Conservation (phyloP, 371 early-diverging fungal species). For the Haplosporangium sp. region DNA sequence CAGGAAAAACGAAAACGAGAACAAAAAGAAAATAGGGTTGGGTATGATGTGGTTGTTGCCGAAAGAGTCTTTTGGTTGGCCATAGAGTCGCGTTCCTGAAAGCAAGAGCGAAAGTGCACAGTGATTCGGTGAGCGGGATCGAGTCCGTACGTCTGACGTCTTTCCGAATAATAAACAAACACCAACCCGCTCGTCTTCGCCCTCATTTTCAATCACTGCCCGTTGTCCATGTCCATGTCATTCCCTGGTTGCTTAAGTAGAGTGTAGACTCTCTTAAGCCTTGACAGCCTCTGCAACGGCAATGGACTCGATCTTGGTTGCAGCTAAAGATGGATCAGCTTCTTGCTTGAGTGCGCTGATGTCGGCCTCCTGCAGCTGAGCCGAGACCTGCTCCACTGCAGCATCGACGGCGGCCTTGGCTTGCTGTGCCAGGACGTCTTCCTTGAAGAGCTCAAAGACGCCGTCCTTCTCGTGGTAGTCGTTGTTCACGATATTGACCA, state of each 20-base stretch:
- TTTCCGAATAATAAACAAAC: background rate
- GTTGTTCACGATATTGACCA: conserved; percentile 94
- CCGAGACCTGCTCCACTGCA: conserved; percentile 4
- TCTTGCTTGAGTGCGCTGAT: background rate
- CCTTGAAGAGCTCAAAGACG: conserved; percentile 76
- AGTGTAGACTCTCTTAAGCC: conserved; percentile 8
- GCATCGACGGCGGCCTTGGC: conserved; percentile 5
- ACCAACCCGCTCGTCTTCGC: background rate
- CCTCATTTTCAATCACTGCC: background rate
- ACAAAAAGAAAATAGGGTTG: background rate
- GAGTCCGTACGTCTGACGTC: too few relatives aligned
- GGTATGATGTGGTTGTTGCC: background rate
- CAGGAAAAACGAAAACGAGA: conserved; percentile 3
- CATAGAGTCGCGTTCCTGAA: too few relatives aligned
- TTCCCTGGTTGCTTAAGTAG: too few relatives aligned
- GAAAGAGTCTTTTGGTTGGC: too few relatives aligned
- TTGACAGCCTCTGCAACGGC: conserved; percentile 15
- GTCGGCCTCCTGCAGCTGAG: conserved; percentile 5
- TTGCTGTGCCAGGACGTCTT: conserved; percentile 23
- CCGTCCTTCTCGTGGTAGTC: conserved; percentile 78
- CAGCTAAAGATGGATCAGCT: too few relatives aligned
- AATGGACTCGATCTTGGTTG: background rate
- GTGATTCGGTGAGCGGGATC: too few relatives aligned
- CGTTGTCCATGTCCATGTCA: too few relatives aligned
- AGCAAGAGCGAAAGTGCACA: too few relatives aligned